A percentile compares a stretch with the other conserved stretches of the same genome.
Conservation (phyloP, 805 yeast species). For the Cyberlindnera misumaiensis region DNA sequence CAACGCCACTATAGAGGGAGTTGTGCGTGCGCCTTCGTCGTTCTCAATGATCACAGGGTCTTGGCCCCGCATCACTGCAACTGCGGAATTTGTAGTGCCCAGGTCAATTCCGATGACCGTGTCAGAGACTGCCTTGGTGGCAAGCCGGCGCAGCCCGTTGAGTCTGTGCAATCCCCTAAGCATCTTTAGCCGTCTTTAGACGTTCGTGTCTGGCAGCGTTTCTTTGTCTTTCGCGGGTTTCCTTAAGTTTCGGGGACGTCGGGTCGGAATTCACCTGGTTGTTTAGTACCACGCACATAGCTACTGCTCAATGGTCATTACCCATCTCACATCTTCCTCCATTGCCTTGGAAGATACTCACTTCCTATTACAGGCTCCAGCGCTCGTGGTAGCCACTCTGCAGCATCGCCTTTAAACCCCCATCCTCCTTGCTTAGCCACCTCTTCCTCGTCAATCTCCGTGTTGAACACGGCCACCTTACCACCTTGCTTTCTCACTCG, state of each 20-base stretch:
- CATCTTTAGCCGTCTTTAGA: background rate
- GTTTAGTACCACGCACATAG: no score
- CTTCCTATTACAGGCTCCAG: constrained; percentile 43
- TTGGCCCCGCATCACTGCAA: constrained; percentile 64
- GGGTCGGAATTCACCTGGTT: no score
- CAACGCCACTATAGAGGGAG: constrained; percentile 74
- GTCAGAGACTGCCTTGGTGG: background rate
- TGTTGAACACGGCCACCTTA: constrained; percentile 77
- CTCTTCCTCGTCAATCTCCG: constrained; percentile 40
- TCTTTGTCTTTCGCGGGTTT: background rate
- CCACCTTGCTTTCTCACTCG: constrained; percentile 69
- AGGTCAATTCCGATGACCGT: constrained; percentile 71
- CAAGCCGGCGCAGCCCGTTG: background rate
- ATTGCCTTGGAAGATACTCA: constrained; percentile 22
- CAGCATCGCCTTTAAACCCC: constrained; percentile 80
- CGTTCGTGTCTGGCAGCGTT: no score
- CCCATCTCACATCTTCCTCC: constrained; percentile 16
- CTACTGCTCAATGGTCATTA: background rate
- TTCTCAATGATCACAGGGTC: constrained; percentile 64
- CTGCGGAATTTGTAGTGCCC: constrained; percentile 86
- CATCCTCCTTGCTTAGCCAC: constrained; percentile 42
- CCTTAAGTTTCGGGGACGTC: no score
- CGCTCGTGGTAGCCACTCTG: constrained; percentile 60
- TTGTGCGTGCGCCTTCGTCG: constrained; percentile 73
- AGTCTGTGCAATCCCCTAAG: background rate